Conservation (phyloP, 2,329 filamentous ascomycete genomes). For the Botrytis aclada region DNA sequence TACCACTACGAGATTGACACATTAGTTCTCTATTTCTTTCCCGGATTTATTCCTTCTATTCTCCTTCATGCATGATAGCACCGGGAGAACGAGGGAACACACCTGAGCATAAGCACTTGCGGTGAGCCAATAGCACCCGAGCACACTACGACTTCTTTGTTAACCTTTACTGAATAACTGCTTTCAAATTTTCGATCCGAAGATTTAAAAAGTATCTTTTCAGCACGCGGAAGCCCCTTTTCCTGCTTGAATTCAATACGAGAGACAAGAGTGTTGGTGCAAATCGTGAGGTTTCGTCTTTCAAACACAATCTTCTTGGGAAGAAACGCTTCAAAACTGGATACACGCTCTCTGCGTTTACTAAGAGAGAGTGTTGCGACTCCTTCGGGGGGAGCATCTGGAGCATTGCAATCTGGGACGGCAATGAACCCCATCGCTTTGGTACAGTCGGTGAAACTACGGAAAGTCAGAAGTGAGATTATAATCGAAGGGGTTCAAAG, state of each 20-base stretch:
- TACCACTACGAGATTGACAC: constrained; percentile 9
- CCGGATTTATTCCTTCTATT: accelerated
- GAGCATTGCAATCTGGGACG: constrained; percentile 8
- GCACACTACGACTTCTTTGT: constrained; percentile 21
- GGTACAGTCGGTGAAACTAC: background rate
- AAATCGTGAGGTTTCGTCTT: constrained; percentile 19
- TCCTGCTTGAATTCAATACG: constrained; percentile 5
- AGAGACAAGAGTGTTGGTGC: constrained; percentile 16
- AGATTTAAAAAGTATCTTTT: constrained; percentile 13
- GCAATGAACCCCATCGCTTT: background rate
- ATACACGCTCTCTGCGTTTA: constrained; percentile 18
- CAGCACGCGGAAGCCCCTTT: background rate
- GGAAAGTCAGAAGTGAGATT: background rate
- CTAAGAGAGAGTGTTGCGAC: constrained; percentile 14
- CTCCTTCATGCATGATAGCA: background rate
- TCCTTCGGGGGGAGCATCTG: constrained; percentile 15
- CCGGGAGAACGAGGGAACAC: background rate
- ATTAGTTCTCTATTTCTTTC: background rate
- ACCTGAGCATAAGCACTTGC: constrained; percentile 23
- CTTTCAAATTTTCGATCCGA: background rate
- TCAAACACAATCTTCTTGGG: constrained; percentile 10
- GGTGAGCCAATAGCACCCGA: constrained; percentile 18
- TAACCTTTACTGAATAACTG: constrained; percentile 7
- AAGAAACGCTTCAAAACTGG: constrained; percentile 22
- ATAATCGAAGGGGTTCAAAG: background rate